phyloP scores from a whole-genome alignment of 129 eudicot species.

The Ambrosia artemisiifolia region DNA sequence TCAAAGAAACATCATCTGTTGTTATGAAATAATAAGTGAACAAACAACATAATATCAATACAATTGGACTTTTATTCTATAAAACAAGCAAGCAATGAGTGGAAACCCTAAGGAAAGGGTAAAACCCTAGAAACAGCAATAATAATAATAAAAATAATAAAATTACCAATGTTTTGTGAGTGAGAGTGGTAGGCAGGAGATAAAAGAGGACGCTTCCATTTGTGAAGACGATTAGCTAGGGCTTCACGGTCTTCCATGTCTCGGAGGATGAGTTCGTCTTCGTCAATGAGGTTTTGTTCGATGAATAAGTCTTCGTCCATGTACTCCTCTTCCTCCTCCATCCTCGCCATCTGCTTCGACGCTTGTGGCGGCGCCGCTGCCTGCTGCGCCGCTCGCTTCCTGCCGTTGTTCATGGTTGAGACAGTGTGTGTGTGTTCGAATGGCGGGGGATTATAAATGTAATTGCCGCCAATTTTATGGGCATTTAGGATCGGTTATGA shows the following conservation, averaged over 20 bases:
- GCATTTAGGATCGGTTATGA: no score
- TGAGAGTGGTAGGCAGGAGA: conserved; percentile 39
- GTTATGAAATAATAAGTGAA: no score
- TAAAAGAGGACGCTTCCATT: conserved; percentile 80
- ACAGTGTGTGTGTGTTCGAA: neutral
- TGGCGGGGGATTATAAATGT: conserved; percentile 19
- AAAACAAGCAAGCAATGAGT: neutral
- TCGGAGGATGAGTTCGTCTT: conserved; percentile 56
- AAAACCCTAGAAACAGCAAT: conserved; percentile 21
- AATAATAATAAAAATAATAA: neutral
- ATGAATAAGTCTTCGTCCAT: conserved; percentile 82
- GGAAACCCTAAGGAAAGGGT: neutral
- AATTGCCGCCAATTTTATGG: conserved; percentile 25
- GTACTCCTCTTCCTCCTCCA: conserved; percentile 61
- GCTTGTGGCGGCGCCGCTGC: conserved; percentile 34
- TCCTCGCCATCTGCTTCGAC: conserved; percentile 44
- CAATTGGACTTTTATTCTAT: no score
- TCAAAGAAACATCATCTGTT: no score
- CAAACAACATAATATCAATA: no score
- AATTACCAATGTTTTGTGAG: conserved; percentile 54
- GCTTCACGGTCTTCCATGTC: conserved; percentile 66
- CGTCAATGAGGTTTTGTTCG: conserved; percentile 65
- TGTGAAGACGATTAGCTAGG: conserved; percentile 51
- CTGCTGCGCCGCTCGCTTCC: conserved; percentile 56
- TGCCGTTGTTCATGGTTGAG: conserved; percentile 42